phyloP scores from a whole-genome alignment of 805 yeast species.

The Zygotorulaspora florentina region DNA sequence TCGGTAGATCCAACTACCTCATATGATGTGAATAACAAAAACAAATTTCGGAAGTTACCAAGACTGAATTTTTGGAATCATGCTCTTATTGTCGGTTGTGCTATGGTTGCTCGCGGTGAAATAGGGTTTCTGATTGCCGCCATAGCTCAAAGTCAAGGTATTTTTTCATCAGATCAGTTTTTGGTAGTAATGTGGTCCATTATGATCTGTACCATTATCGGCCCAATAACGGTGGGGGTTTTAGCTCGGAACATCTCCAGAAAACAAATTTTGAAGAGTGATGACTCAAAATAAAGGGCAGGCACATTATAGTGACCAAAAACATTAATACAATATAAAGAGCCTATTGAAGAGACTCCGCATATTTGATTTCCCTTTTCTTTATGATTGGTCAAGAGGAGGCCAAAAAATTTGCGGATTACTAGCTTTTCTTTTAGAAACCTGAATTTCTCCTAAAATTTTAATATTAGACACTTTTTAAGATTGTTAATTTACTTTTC shows the following conservation, averaged over 20 bases:
- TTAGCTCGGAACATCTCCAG: not conserved
- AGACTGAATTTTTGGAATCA: not conserved
- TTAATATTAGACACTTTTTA: too few species aligned
- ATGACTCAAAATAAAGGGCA: too few species aligned
- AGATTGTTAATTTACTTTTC: too few species aligned
- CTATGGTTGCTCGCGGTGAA: conserved; percentile 1
- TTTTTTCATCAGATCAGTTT: not conserved
- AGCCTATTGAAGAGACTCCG: too few species aligned
- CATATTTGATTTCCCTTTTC: too few species aligned
- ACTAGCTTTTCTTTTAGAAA: too few species aligned
- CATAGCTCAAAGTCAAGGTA: not conserved
- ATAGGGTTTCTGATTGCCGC: not conserved
- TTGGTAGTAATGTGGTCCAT: not conserved
- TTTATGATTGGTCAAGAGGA: too few species aligned
- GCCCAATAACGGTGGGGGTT: not conserved
- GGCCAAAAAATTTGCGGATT: too few species aligned
- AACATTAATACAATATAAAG: too few species aligned
- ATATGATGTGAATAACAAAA: not conserved
- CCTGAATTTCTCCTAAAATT: too few species aligned
- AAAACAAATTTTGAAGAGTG: not conserved
- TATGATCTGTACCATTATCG: not conserved
- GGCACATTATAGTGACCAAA: too few species aligned
- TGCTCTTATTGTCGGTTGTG: not conserved
- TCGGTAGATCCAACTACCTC: not conserved
- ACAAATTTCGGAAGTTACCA: not conserved